Conservation (phyloP, 2,329 filamentous ascomycete genomes). For the Penicillium occitanis region DNA sequence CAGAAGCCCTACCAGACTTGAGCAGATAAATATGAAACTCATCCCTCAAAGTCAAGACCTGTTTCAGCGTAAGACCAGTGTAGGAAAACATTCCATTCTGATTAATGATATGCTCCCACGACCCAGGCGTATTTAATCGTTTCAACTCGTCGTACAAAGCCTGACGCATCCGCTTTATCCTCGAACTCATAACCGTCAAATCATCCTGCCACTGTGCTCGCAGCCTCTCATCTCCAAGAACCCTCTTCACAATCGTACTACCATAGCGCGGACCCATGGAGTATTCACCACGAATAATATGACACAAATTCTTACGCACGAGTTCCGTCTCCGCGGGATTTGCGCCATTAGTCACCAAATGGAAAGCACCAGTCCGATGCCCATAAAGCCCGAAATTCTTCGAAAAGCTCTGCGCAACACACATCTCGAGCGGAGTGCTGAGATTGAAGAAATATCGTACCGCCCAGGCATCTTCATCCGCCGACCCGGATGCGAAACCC, state of each 20-base stretch:
- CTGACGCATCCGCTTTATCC: slow-evolving; percentile 88
- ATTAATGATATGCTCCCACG: slow-evolving; percentile 97
- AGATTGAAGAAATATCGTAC: slow-evolving; percentile 88
- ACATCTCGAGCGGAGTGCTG: slow-evolving; percentile 65
- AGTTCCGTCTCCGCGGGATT: slow-evolving; percentile 31
- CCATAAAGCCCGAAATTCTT: slow-evolving; percentile 82
- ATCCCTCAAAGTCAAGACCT: slow-evolving; percentile 45
- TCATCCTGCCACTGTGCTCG: slow-evolving; percentile 90
- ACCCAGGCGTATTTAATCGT: slow-evolving; percentile 78
- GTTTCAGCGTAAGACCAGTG: slow-evolving; percentile 48
- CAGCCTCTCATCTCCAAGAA: slow-evolving; percentile 74
- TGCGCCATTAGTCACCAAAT: slow-evolving; percentile 50
- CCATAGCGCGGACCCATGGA: slow-evolving; percentile 73
- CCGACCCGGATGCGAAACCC: slow-evolving; percentile 89
- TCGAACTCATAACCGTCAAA: slow-evolving; percentile 84
- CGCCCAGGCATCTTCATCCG: slow-evolving; percentile 80
- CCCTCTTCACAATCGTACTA: slow-evolving; percentile 76
- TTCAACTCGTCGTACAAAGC: slow-evolving; percentile 77
- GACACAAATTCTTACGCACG: slow-evolving; percentile 41
- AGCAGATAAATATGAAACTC: slow-evolving; percentile 47
- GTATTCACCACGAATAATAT: slow-evolving; percentile 42
- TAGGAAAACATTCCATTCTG: slow-evolving; percentile 92
- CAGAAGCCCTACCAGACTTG: slow-evolving; percentile 41
- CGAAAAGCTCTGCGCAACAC: slow-evolving; percentile 60
- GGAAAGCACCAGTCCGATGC: slow-evolving; percentile 92